Conservation (phyloP, 176 grass and related monocot species). For the Miscanthus lutarioriparius region DNA sequence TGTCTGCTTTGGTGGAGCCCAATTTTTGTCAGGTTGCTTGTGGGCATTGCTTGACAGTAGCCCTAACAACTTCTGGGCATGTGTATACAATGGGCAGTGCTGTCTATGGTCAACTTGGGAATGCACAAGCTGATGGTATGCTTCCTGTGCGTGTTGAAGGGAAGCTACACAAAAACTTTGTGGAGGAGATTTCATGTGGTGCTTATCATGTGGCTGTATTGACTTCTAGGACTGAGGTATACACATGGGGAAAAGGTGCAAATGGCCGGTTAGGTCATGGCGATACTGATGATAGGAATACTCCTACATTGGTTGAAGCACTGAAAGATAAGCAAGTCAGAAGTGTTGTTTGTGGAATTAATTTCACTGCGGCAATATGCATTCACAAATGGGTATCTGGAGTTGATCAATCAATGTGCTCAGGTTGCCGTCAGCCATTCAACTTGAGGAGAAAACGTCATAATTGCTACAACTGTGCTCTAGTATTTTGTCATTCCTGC, state of each 20-base stretch:
- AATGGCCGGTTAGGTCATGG: slow-evolving; percentile 97
- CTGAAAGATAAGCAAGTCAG: slow-evolving; percentile 98
- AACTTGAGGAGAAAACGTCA: slow-evolving; percentile 98
- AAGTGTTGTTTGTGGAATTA: slow-evolving; percentile 92
- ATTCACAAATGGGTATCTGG: slow-evolving; percentile 99
- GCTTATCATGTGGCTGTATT: slow-evolving; percentile 94
- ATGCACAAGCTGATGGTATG: slow-evolving; percentile 76
- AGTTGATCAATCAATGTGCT: slow-evolving; percentile 97
- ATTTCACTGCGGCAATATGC: slow-evolving; percentile 97
- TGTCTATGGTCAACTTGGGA: slow-evolving; percentile 94
- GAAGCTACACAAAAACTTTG: slow-evolving; percentile 91
- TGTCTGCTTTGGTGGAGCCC: slow-evolving; percentile 89
- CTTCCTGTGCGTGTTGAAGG: slow-evolving; percentile 83
- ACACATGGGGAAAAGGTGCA: slow-evolving; percentile 98
- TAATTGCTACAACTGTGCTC: slow-evolving; percentile 97
- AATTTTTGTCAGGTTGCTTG: slow-evolving; percentile 99
- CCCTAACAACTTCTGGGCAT: slow-evolving; percentile 91
- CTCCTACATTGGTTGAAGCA: slow-evolving; percentile 90
- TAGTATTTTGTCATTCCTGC: slow-evolving; percentile 94
- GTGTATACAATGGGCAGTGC: slow-evolving; percentile 92
- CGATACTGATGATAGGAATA: slow-evolving; percentile 76
- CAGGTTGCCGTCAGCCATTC: slow-evolving; percentile 89
- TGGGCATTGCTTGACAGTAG: slow-evolving; percentile 89
- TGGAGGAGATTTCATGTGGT: slow-evolving; percentile 98
- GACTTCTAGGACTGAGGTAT: slow-evolving; percentile 93